These are phyloP conservation scores for Herpetomonas tarakana DNA, from an alignment of 208 protist genomes.

Conservation along the genomic window DNA sequence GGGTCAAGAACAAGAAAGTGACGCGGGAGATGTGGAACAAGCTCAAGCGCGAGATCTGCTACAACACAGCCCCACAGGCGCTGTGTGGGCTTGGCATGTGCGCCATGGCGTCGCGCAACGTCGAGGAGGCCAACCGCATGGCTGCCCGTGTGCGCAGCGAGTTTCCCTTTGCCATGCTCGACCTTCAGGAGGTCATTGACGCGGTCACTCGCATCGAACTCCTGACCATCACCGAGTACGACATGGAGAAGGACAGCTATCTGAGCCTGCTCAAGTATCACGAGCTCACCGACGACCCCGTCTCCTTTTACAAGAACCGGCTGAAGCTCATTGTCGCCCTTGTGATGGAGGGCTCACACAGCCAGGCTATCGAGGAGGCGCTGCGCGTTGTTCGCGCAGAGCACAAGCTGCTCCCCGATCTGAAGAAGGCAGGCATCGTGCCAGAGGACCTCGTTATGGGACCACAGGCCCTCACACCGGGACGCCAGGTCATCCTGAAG, in stretches of 20 bases:
- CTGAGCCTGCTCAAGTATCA: constrained; percentile 71
- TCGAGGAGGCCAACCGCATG: constrained; percentile 37
- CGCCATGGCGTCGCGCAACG: constrained; percentile 44
- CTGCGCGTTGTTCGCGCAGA: constrained; percentile 75
- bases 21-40: constrained; percentile 54
- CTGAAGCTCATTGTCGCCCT: constrained; percentile 73
- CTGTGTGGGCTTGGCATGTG: constrained; percentile 84
- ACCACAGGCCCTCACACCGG: constrained; percentile 51
- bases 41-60: constrained; percentile 73
- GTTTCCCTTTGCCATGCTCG: constrained; percentile 69
- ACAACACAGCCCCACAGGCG: constrained; percentile 76
- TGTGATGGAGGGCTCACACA: constrained; percentile 57
- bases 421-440: constrained; percentile 64
- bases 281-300: constrained; percentile 56
- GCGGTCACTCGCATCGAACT: constrained; percentile 83
- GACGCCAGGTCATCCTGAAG: constrained; percentile 46
- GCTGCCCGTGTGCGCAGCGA: constrained; percentile 47
- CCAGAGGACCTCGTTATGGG: constrained; percentile 47
- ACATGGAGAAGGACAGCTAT: constrained; percentile 78
- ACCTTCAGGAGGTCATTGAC: constrained; percentile 70
- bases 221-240: constrained; percentile 56
- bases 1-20: constrained; percentile 71
- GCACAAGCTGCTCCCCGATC: constrained; percentile 59
- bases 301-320: constrained; percentile 60
- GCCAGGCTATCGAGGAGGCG: constrained; percentile 74